Percentiles rank a stretch among this genome's conserved stretches.
Conservation (phyloP, 306 rosid genomes). For the Quercus agrifolia region DNA sequence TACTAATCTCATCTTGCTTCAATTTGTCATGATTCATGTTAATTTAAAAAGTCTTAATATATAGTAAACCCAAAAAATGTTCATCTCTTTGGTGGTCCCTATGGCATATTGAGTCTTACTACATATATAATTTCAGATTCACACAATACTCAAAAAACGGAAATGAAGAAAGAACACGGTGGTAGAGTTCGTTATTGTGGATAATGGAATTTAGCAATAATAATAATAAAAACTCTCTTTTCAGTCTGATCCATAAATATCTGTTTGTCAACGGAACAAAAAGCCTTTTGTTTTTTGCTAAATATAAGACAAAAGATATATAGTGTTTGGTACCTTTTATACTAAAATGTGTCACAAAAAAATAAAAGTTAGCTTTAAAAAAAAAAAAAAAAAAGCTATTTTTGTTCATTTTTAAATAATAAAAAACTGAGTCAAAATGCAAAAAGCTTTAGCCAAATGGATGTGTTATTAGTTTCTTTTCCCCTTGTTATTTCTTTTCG, state of each 20-base stretch:
- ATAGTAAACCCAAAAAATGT: background rate
- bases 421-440: no score
- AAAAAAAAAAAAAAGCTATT: no score
- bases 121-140: background rate
- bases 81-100: background rate
- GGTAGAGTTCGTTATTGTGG: background rate
- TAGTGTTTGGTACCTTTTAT: no score
- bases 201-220: background rate
- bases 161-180: background rate
- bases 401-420: no score
- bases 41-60: background rate
- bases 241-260: background rate
- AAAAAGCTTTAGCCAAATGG: no score
- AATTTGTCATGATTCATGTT: conserved; percentile 5
- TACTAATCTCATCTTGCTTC: conserved; percentile 3
- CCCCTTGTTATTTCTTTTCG: background rate
- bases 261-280: no score
- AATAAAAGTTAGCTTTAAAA: no score
- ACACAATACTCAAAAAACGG: background rate
- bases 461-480: background rate
- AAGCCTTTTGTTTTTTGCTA: no score
- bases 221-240: background rate
- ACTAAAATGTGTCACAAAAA: no score
- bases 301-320: no score
- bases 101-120: background rate